A percentile compares a stretch with the other conserved stretches of the same genome.
Evolutionary conservation across 139 green algal species (phyloP).

Genomic region (Chlamydomonas sp.): DNA sequence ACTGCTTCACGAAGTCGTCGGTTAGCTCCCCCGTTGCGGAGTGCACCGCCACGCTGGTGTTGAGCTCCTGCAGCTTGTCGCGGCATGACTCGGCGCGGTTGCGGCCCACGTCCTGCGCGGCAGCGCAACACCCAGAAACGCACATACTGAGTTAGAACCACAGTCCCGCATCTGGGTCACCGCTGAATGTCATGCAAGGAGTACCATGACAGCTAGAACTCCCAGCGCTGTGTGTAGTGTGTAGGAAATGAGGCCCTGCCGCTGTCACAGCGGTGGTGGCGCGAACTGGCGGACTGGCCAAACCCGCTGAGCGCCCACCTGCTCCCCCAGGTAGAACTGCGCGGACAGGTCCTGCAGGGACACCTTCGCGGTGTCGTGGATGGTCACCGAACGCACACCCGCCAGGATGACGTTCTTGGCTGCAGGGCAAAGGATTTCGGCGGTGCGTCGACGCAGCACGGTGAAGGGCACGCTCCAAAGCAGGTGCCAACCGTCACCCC

Average conservation of each 20-base stretch:
- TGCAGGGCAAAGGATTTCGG: slow-evolving; percentile 52
- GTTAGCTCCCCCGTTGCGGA: slow-evolving; percentile 64
- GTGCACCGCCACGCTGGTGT: slow-evolving; percentile 86
- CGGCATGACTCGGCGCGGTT: slow-evolving; percentile 92
- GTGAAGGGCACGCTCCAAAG: neutral
- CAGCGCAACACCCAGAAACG: neutral
- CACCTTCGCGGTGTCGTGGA: slow-evolving; percentile 82
- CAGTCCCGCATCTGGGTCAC: too few species aligned
- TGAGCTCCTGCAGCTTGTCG: slow-evolving; percentile 95
- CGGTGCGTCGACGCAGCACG: neutral
- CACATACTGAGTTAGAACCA: neutral
- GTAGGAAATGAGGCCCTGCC: too few species aligned
- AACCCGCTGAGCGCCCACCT: neutral
- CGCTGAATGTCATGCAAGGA: too few species aligned
- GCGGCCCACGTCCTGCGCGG: slow-evolving; percentile 78
- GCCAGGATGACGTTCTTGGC: slow-evolving; percentile 99
- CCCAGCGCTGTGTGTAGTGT: too few species aligned
- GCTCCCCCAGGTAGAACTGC: slow-evolving; percentile 96
- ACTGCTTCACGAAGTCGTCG: slow-evolving; percentile 77
- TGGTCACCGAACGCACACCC: slow-evolving; percentile 90
- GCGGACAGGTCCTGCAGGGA: slow-evolving; percentile 80
- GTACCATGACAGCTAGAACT: too few species aligned
- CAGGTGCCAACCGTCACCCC: neutral
- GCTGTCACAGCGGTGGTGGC: too few species aligned
- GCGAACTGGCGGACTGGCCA: too few species aligned